Conservation (phyloP, 202 grass and related monocot species). For the Cymbopogon flexuosus region DNA sequence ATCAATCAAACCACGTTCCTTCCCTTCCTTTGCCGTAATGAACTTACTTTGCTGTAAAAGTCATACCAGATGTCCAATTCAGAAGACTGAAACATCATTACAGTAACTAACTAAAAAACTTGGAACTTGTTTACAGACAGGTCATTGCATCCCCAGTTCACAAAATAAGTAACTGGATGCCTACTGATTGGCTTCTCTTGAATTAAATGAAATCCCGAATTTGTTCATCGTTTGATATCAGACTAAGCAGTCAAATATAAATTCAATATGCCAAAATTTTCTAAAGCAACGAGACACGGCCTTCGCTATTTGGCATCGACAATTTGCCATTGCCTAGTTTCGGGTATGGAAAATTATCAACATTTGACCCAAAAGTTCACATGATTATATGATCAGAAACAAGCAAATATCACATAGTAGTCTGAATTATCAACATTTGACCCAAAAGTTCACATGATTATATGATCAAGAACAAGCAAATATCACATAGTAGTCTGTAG, state of each 20-base stretch:
- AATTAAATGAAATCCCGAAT: background rate
- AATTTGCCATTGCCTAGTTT: conserved; percentile 5
- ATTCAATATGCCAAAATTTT: conserved; percentile 8
- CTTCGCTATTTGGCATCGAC: background rate
- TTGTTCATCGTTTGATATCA: background rate
- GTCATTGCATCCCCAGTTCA: background rate
- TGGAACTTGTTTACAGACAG: background rate
- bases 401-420: background rate
- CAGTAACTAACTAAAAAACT: conserved; percentile 14
- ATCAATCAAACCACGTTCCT: conserved; percentile 83
- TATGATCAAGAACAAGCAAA: background rate
- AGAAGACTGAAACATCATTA: background rate
- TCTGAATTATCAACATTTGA: background rate
- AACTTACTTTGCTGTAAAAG: conserved; percentile 73
- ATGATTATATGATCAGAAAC: background rate
- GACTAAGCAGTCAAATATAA: conserved; percentile 1
- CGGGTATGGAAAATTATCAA: background rate
- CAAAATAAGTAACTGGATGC: background rate
- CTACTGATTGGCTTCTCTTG: background rate
- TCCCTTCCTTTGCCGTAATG: conserved; percentile 77
- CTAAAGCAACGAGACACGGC: background rate
- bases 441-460: background rate
- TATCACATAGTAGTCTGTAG: background rate
- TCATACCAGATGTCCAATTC: background rate
- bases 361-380: background rate